Evolutionary conservation across 2,329 filamentous ascomycete genomes (phyloP).

Genomic region (Venturia pyrina): DNA sequence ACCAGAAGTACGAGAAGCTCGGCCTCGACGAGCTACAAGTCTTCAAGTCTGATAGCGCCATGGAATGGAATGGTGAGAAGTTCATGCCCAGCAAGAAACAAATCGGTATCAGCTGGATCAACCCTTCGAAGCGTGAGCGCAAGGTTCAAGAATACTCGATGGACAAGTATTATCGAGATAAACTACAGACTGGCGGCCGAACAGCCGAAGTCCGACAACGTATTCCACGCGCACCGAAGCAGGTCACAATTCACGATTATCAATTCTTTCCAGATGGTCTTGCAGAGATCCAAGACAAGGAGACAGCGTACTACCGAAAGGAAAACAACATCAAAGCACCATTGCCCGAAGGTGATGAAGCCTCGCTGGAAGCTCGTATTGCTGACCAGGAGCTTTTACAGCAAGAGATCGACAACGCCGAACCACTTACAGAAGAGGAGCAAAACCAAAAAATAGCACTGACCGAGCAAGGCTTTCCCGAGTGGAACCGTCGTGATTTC

Average conservation of each 20-base stretch:
- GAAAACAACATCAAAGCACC: slow-evolving; percentile 94
- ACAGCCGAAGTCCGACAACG: slow-evolving; percentile 84
- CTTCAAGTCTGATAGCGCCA: slow-evolving; percentile 93
- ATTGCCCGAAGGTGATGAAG: slow-evolving; percentile 77
- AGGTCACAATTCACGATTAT: slow-evolving; percentile 86
- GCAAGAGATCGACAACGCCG: slow-evolving; percentile 84
- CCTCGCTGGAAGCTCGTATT: slow-evolving; percentile 75
- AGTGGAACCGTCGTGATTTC: slow-evolving; percentile 97
- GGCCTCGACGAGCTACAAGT: slow-evolving; percentile 96
- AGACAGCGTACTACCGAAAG: slow-evolving; percentile 92
- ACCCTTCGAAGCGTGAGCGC: slow-evolving; percentile 93
- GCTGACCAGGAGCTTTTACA: slow-evolving; percentile 82
- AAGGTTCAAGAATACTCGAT: slow-evolving; percentile 98
- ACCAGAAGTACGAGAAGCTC: slow-evolving; percentile 90
- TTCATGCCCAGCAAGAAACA: slow-evolving; percentile 80
- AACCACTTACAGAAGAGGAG: slow-evolving; percentile 80
- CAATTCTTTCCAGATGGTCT: slow-evolving; percentile 88
- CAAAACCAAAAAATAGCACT: slow-evolving; percentile 75
- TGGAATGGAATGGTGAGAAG: slow-evolving; percentile 97
- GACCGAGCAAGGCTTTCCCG: slow-evolving; percentile 74
- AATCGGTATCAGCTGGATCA: slow-evolving; percentile 92
- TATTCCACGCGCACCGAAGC: slow-evolving; percentile 89
- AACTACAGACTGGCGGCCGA: slow-evolving; percentile 69
- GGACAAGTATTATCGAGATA: slow-evolving; percentile 95
- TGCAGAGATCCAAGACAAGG: slow-evolving; percentile 84